These are phyloP conservation scores for Cladorrhinum sp. DNA, from an alignment of 2,329 filamentous ascomycete species.

Conservation along the genomic window DNA sequence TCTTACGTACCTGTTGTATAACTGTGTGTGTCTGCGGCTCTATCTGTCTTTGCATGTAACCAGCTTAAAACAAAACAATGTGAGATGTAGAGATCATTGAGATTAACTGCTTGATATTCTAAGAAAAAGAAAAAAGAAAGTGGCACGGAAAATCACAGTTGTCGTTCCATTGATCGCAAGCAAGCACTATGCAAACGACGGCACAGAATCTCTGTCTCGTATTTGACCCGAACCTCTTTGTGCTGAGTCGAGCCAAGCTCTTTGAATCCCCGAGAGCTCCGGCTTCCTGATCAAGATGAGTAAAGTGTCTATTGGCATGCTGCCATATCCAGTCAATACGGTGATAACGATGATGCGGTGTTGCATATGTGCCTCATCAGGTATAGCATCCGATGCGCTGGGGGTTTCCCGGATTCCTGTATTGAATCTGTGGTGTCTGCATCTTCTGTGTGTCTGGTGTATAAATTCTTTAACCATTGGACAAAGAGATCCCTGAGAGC, in stretches of 20 bases:
- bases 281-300: constrained; percentile 1
- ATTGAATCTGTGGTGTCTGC: constrained; percentile 2
- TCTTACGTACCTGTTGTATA: neutral
- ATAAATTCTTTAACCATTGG: neutral
- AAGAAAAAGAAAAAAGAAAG: neutral
- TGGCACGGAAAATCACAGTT: neutral
- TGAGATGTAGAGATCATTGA: neutral
- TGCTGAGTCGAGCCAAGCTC: constrained; percentile 10
- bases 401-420: constrained; percentile 1
- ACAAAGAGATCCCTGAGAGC: constrained; percentile 7
- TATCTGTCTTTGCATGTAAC: neutral
- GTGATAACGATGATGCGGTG: neutral
- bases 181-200: neutral
- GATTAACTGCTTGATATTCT: too few relatives aligned
- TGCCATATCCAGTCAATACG: neutral
- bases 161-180: neutral
- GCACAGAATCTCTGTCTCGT: constrained; percentile 12
- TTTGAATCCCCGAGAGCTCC: constrained; percentile 17
- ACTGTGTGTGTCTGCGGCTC: neutral
- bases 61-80: neutral
- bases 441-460: neutral
- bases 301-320: neutral
- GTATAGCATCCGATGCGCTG: neutral
- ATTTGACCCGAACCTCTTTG: constrained; percentile 17
- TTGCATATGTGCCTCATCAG: neutral